Conservation (phyloP, 306 rosid species). For the Inga leiocalycina region DNA sequence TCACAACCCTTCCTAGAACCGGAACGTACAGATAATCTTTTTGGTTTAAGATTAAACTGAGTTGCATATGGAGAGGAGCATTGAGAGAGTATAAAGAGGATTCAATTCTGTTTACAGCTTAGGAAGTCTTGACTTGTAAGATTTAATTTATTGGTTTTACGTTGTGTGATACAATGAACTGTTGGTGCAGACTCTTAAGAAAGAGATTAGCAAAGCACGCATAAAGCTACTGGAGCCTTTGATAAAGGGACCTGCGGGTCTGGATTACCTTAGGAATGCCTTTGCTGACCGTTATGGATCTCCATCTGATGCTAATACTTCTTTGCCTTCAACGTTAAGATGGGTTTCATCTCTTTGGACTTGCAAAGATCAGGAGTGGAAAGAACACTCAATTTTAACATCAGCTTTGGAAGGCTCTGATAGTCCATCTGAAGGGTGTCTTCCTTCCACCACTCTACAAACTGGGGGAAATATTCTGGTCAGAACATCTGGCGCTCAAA, state of each 20-base stretch:
- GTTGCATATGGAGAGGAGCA: not conserved
- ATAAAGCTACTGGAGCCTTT: conserved; percentile 73
- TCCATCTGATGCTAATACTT: conserved; percentile 64
- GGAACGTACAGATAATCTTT: not conserved
- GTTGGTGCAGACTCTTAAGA: conserved; percentile 68
- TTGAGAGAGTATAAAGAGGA: not conserved
- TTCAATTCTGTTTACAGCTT: not conserved
- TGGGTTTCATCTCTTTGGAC: conserved; percentile 76
- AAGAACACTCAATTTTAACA: conserved; percentile 52
- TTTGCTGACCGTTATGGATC: conserved; percentile 76
- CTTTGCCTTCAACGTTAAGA: conserved; percentile 60
- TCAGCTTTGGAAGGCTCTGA: conserved; percentile 44
- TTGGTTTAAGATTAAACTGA: not conserved
- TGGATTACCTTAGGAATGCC: conserved; percentile 83
- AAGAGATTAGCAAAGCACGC: conserved; percentile 91
- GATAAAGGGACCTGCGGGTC: conserved; percentile 85
- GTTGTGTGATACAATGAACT: conserved; percentile 29
- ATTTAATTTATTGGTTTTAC: conserved; percentile 10
- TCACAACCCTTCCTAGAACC: too few relatives aligned
- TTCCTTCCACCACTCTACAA: conserved; percentile 77
- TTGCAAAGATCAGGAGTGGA: conserved; percentile 85
- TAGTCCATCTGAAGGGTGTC: conserved; percentile 53
- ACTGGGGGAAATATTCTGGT: conserved; percentile 71
- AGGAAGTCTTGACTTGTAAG: not conserved
- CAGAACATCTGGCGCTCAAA: conserved; percentile 43